Conservation (phyloP, 169 alveolate species). For the Plasmodium sp. region DNA sequence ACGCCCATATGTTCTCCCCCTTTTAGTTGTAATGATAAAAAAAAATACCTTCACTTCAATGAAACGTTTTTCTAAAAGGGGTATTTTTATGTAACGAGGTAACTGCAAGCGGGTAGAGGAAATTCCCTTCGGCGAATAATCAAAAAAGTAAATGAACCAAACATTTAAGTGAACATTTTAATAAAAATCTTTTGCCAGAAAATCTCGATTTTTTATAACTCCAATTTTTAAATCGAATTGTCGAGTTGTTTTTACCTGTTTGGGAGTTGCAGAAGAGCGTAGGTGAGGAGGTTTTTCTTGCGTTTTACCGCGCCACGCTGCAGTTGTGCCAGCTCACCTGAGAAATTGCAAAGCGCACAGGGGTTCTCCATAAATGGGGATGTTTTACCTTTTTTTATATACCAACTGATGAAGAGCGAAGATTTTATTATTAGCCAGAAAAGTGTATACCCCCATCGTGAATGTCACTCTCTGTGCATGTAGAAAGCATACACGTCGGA, state of each 20-base stretch:
- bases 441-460: background rate
- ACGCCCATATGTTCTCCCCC: background rate
- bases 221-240: background rate
- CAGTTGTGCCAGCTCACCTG: background rate
- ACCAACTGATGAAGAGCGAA: background rate
- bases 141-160: background rate
- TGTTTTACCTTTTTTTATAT: background rate
- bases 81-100: background rate
- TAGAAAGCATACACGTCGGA: background rate
- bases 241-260: background rate
- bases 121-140: background rate
- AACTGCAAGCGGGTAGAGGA: background rate
- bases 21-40: background rate
- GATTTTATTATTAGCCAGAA: background rate
- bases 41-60: background rate
- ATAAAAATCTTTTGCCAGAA: background rate
- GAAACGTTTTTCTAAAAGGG: background rate
- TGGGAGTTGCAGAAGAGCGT: background rate
- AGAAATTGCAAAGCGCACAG: background rate
- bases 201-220: background rate
- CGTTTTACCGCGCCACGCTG: background rate
- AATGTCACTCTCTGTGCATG: background rate
- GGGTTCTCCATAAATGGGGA: background rate
- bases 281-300: background rate
- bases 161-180: background rate